Evolutionary conservation across 441 rosid species (phyloP), one percentile per base, ranked within the genome.

Genomic region (Adansonia grandidieri): DNA sequence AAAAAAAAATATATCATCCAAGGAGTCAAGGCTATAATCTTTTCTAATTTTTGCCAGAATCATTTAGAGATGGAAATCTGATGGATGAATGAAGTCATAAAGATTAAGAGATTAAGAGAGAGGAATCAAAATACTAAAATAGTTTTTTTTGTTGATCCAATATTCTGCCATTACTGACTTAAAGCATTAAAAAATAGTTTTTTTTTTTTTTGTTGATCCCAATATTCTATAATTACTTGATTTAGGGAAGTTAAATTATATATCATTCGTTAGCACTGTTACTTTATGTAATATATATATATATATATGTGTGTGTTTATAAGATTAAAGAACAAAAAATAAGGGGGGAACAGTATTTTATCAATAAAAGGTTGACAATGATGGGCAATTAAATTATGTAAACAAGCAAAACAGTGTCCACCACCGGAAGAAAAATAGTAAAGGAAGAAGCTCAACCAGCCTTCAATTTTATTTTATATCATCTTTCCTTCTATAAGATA

Each of bases 401-500:
- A 32, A 32, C 37, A 32, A 32, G 37, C 37, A 32, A 32, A 32
- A 32, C 37, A 32, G 3, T 32, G 37, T 32, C 37, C 37, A 32
- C 37, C 54, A 9, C 71, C 47, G 15, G 47, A 64, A 76, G 68
- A n/a, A 13, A 53, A 79, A 63, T 28, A 53, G 71, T 74, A 54
- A 51, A 77, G 71, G 56, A 79, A 78, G 78, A 79, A 77, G 79
- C 82, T 77, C 72, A 56, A 57, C 85, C 37, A 74, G 73, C 80
- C 45, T 24, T 3, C 15, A 40, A 0, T 14, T 50, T 70, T 11
- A 32, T 51, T 24, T 13, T 8, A 37, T 57, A 32, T 58, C 28
- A 71, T 32, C 37, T 50, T 14, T 65, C 77, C 67, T 64, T 74
- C 20, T 78, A 79, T 70, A 71, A 78, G 73, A 78, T 32, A 65